Base-by-base conservation (phyloP, 1,284 basidiomycete species). In the Ceratobasidium papillatum region DNA sequence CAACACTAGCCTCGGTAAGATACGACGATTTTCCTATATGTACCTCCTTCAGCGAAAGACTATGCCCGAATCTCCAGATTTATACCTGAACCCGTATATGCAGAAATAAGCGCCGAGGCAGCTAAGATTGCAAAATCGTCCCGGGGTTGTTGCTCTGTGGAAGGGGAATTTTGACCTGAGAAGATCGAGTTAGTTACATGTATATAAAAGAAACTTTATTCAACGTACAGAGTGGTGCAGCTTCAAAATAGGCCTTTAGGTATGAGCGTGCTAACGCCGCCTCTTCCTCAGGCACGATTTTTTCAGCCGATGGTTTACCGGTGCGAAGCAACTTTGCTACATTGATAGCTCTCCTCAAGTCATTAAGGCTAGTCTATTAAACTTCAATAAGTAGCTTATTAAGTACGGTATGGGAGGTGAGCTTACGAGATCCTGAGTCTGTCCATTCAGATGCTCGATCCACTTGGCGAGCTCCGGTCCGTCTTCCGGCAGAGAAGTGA, bases 121-220 rank as follows among this genome's bases (percentile, higher is more conserved):
- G 90, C 88, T 14, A 97, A 84, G 32, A 96, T 84, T 9, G 87
- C 91, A 36, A 96, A 85, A 78, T 96, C 95, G 79, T 97, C 95
- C 1, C 89, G 92, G 19, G 92, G 93, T 79, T 97, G 95, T 58
- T 95, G 85, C 78, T 97, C 95, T 0, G 93, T 93, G 3, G 86
- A 47, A 75, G 69, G 34, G 36, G 36, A 66, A n/a, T 56, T 56
- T 65, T 69, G 71, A 52, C 75, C 75, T 47, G 74, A 49, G 27
- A 52, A 41, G 56, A 30, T 45, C 32, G 25, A 52, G 30, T 38
- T 47, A 43, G 22, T 32, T 58, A n/a, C 25, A 11, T 52, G 45
- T 34, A 34, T 11, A 3, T n/a, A 69, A 45, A 41, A 30, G 4
- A 58, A n/a, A 58, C 17, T 11, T 47, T 52, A 51, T 7, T 30